Evolutionary conservation across 1,284 basidiomycete genomes (phyloP).

Genomic region (Rhodotorula sp.): DNA sequence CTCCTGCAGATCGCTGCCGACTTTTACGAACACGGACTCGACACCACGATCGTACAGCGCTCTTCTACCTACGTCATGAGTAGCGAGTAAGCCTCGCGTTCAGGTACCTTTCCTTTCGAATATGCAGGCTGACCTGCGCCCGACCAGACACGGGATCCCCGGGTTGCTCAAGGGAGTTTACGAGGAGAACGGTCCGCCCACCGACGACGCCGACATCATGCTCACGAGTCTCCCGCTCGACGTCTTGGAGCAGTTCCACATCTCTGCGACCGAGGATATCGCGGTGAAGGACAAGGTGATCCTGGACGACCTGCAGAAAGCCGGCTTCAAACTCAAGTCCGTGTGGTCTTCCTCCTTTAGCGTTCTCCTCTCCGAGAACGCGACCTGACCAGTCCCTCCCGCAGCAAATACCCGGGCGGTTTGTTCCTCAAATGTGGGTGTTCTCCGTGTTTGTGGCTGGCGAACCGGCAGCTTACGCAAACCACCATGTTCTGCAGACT

Average conservation of each 20-base stretch:
- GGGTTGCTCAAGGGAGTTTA: slow-evolving; percentile 45
- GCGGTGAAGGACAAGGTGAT: slow-evolving; percentile 47
- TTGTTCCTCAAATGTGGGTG: slow-evolving; percentile 37
- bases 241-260: slow-evolving; percentile 50
- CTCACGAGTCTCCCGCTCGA: slow-evolving; percentile 52
- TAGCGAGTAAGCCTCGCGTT: neutral
- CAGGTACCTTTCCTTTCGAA: neutral
- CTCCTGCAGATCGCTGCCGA: slow-evolving; percentile 39
- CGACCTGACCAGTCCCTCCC: neutral
- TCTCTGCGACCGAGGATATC: slow-evolving; percentile 45
- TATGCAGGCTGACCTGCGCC: slow-evolving; percentile 1
- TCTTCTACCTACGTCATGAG: slow-evolving; percentile 47
- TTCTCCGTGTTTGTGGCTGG: neutral
- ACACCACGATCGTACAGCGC: slow-evolving; percentile 48
- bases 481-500: slow-evolving; percentile 4
- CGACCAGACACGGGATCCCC: slow-evolving; percentile 39
- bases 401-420: slow-evolving; percentile 39
- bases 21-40: slow-evolving; percentile 45
- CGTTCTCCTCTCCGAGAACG: no score
- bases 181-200: slow-evolving; percentile 52
- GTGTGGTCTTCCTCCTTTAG: no score
- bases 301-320: slow-evolving; percentile 50
- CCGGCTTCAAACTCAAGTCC: slow-evolving; percentile 48
- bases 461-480: neutral
- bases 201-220: slow-evolving; percentile 55